Evolutionary conservation across 768 basidiomycete species (phyloP).

Genomic region (Boletus vermiculosoides): DNA sequence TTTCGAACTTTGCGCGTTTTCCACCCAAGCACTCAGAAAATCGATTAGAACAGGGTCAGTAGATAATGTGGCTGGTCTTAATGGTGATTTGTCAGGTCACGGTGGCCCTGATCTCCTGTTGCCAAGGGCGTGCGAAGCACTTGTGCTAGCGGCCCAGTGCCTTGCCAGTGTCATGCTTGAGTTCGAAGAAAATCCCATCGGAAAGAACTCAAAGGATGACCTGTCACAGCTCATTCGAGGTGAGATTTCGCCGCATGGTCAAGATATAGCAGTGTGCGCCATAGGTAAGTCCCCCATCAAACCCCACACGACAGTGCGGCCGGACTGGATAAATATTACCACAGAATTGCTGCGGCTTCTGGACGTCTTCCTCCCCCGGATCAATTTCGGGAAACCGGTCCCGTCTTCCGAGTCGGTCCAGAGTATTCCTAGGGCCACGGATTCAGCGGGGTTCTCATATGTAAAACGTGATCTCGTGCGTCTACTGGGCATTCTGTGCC

Average conservation of each 20-base stretch:
- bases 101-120: conserved; percentile 64
- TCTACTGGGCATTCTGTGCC: conserved; percentile 74
- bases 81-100: conserved; percentile 20
- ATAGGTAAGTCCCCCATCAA: conserved; percentile 47
- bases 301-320: background rate
- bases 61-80: conserved; percentile 6
- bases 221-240: conserved; percentile 46
- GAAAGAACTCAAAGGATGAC: conserved; percentile 5
- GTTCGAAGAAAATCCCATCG: conserved; percentile 34
- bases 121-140: conserved; percentile 76
- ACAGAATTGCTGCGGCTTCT: conserved; percentile 77
- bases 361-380: conserved; percentile 79
- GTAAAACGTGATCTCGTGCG: conserved; percentile 90
- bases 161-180: conserved; percentile 59
- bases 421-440: conserved; percentile 29
- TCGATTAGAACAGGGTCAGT: conserved; percentile 37
- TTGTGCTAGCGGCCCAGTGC: conserved; percentile 77
- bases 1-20: conserved; percentile 58
- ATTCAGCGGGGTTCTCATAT: conserved; percentile 68
- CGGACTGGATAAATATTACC: conserved; percentile 30
- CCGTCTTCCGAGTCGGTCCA: conserved; percentile 4
- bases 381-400: conserved; percentile 73
- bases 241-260: conserved; percentile 37
- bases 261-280: conserved; percentile 51
- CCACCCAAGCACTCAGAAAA: conserved; percentile 49